Base-by-base conservation (phyloP, 2,329 filamentous ascomycete species). In the Aspergillus sojae region DNA sequence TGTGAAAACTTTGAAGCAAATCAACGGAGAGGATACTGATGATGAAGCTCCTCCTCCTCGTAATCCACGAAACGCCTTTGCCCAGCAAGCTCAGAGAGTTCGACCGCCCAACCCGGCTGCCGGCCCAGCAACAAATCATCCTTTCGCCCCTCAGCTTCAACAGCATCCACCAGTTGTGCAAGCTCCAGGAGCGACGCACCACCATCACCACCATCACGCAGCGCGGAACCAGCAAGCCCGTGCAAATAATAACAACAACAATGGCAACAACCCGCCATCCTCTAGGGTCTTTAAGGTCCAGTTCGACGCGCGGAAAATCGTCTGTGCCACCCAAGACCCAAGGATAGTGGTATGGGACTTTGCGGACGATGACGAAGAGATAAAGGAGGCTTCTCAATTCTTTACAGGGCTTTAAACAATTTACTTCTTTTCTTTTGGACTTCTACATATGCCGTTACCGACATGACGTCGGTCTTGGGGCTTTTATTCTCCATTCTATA, bases 261-360 rank as follows among this genome's bases (percentile, higher is more conserved):
- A 10, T 41, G 53, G 14, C 23, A 48, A 36, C n/a, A 41, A 30
- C 46, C 74, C 66, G 34, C 73, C 76, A 23, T 84, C 83, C 41
- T 84, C 86, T 12, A 79, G 95, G 28, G 91, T 99, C 3, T 99
- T 98, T 83, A 99, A 99, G 79, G 83, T 98, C 41, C 95, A 99
- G 77, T 99, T 97, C 70, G 95, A 99, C 75, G 92, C 93, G 0
- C 87, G 93, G 26, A 89, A 94, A 71, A 96, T 99, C 69, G 91
- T 99, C 60, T 97, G 94, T 80, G 97, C 94, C 75, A 95, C 91
- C 67, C 94, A 98, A 77, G 93, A 95, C 62, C 89, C 89, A 45
- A 88, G 91, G 19, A 98, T 99, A 73, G 93, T 98, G 0, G 95
- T 94, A 0, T 99, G 95, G 95, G 95, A 99, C 77, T 99, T 98